Base-by-base conservation (phyloP, 164 flowering plant genomes). In the Platanus orientalis region DNA sequence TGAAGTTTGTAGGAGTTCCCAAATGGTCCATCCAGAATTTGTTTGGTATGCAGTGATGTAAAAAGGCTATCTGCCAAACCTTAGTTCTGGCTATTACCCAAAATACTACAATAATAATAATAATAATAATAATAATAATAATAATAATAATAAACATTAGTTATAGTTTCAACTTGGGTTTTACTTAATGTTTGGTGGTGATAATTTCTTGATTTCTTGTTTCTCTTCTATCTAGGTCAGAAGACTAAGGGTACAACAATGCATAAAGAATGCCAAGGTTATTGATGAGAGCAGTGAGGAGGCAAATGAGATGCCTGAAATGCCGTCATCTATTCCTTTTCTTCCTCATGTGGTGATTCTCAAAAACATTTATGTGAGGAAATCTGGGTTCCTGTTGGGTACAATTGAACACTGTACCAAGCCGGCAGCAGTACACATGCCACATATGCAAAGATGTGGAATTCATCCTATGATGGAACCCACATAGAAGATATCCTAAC, bases 301-400 rank as follows among this genome's bases (percentile, higher is more conserved):
- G 55, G 81, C 81, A 54, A 56, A 83, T 82, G 98, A 93, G 75
- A 87, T 93, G 95, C 96, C 87, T 53, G 90, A 87, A 21, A 88
- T 93, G 27, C 84, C 90, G 29, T 93, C 98, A 24, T 78, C 96
- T 19, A 85, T 90, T 69, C 97, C 97, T 24, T 93, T 93, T 81
- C 81, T 88, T 26, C 83, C 89, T 54, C 73, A 67, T 67, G 69
- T 90, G 96, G 98, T 93, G 66, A 82, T 74, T 68, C 36, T 61
- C 29, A 13, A 28, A 67, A 25, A 28, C 54, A 11, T 32, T 29
- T 23, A 24, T 52, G 27, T n/a, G 1, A 36, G 42, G 13, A 52
- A 23, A 5, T 60, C 17, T 42, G 21, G 19, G 19, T 27, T 5
- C n/a, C 32, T 5, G 10, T 14, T 53, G 34, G 16, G 56, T 17